Evolutionary conservation across 1,284 basidiomycete species (phyloP).

Genomic region (Irpex lacteus): DNA sequence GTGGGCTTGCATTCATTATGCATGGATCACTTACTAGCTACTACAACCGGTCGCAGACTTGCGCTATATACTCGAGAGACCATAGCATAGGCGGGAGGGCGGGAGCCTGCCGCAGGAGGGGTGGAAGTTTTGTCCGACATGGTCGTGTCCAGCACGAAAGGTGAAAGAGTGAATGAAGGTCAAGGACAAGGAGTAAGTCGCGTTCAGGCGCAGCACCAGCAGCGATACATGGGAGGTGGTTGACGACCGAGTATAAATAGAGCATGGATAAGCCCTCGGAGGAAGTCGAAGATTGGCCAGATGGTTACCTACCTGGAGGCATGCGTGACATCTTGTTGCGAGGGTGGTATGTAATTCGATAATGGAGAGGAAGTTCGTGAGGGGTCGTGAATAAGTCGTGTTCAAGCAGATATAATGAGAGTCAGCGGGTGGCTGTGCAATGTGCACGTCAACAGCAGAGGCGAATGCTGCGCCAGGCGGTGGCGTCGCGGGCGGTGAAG

Average conservation of each 20-base stretch:
- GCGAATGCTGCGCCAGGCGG: not conserved
- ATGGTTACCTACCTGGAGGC: slow-evolving; percentile 3
- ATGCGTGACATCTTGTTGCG: not conserved
- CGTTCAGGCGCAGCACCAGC: not conserved
- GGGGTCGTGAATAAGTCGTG: not conserved
- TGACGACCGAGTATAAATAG: not conserved
- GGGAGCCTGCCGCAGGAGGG: slow-evolving; percentile 5
- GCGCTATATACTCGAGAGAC: slow-evolving; percentile 51
- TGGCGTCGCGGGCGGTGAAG: not conserved
- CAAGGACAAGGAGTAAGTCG: not conserved
- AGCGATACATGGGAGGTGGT: not conserved
- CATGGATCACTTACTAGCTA: slow-evolving; percentile 44
- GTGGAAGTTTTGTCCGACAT: not conserved
- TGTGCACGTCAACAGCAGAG: not conserved
- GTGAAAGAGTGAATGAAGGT: not conserved
- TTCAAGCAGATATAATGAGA: not conserved
- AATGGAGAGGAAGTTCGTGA: not conserved
- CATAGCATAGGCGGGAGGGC: slow-evolving; percentile 56
- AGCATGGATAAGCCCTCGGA: not conserved
- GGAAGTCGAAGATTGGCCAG: not conserved
- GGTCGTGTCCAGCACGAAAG: not conserved
- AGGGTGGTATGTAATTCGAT: not conserved
- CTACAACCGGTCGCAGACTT: slow-evolving; percentile 57
- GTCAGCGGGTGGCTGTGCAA: not conserved
- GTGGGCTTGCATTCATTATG: not conserved